phyloP scores from a whole-genome alignment of 2,329 filamentous ascomycete species.

The Paecilomyces sp. region DNA sequence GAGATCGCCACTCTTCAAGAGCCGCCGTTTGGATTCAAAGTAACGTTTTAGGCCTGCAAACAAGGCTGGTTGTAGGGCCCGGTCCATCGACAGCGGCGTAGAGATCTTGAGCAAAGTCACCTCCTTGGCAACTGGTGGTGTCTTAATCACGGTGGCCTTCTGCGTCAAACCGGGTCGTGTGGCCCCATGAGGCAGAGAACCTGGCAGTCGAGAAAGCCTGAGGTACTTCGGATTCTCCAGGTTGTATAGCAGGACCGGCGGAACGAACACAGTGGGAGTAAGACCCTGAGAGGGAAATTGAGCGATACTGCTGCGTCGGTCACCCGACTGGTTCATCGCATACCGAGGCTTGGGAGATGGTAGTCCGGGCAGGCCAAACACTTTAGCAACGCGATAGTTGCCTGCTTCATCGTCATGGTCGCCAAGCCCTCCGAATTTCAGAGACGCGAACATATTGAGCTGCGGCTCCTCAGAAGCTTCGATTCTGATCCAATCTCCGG shows the following conservation, averaged over 20 bases:
- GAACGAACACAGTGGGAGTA: conserved; percentile 65
- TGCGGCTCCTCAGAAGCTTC: conserved; percentile 67
- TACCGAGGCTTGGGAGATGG: conserved; percentile 49
- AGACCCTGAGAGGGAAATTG: conserved; percentile 37
- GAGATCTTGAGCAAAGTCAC: conserved; percentile 84
- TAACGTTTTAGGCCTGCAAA: conserved; percentile 81
- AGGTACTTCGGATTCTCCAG: conserved; percentile 71
- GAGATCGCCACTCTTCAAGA: conserved; percentile 80
- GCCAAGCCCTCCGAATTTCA: conserved; percentile 50
- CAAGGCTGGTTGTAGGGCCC: conserved; percentile 75
- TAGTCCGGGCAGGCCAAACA: conserved; percentile 75
- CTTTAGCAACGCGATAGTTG: conserved; percentile 77
- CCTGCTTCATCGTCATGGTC: conserved; percentile 49
- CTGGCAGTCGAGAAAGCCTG: conserved; percentile 59
- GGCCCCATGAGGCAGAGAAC: conserved; percentile 35
- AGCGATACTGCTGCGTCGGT: conserved; percentile 49
- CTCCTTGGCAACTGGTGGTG: conserved; percentile 61
- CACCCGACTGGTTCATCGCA: conserved; percentile 43
- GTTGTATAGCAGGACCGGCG: conserved; percentile 81
- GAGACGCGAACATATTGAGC: conserved; percentile 51
- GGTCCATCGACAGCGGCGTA: conserved; percentile 80
- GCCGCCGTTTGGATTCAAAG: conserved; percentile 73
- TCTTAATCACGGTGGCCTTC: conserved; percentile 37
- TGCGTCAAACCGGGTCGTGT: conserved; percentile 53
- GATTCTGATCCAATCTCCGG: conserved; percentile 89